Percentiles rank a stretch among this genome's conserved stretches.
These are phyloP conservation scores for Ogataea philodendri DNA, from an alignment of 805 yeast species.

Conservation along the genomic window DNA sequence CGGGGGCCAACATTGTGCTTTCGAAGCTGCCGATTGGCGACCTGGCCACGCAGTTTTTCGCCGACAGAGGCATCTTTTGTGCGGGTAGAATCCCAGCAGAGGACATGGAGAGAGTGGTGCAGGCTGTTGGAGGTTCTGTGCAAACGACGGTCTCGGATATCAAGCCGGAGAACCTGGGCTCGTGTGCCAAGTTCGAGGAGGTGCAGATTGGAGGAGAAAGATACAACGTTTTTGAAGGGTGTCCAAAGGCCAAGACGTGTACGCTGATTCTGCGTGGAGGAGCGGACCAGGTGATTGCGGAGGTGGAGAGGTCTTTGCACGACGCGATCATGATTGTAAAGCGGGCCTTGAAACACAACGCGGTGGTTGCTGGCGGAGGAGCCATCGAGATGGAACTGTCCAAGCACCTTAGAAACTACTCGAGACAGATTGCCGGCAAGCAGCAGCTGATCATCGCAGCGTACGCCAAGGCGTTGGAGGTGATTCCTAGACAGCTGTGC, in stretches of 20 bases:
- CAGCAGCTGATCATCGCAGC: slow-evolving; percentile 92
- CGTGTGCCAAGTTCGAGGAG: slow-evolving; percentile 85
- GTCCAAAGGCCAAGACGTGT: slow-evolving; percentile 90
- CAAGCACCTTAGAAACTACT: slow-evolving; percentile 78
- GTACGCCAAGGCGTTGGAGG: slow-evolving; percentile 90
- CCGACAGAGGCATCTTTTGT: slow-evolving; percentile 93
- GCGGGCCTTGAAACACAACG: slow-evolving; percentile 83
- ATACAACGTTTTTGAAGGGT: slow-evolving; percentile 88
- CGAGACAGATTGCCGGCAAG: slow-evolving; percentile 89
- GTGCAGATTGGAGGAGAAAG: slow-evolving; percentile 95
- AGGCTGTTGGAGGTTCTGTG: slow-evolving; percentile 90
- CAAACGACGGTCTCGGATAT: slow-evolving; percentile 79
- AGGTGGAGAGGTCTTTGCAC: slow-evolving; percentile 94
- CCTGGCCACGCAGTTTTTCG: slow-evolving; percentile 97
- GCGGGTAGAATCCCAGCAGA: slow-evolving; percentile 91
- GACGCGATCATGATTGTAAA: slow-evolving; percentile 99
- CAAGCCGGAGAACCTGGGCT: slow-evolving; percentile 69
- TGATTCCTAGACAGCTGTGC: slow-evolving; percentile 95
- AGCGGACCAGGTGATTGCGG: slow-evolving; percentile 97
- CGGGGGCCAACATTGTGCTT: slow-evolving; percentile 91
- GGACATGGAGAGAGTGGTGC: slow-evolving; percentile 88
- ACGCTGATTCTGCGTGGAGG: slow-evolving; percentile 95
- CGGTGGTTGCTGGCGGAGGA: slow-evolving; percentile 98
- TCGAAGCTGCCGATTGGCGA: slow-evolving; percentile 97
- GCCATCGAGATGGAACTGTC: slow-evolving; percentile 98